Evolutionary conservation across 805 yeast genomes (phyloP).

Genomic region (Candida nitratophila): DNA sequence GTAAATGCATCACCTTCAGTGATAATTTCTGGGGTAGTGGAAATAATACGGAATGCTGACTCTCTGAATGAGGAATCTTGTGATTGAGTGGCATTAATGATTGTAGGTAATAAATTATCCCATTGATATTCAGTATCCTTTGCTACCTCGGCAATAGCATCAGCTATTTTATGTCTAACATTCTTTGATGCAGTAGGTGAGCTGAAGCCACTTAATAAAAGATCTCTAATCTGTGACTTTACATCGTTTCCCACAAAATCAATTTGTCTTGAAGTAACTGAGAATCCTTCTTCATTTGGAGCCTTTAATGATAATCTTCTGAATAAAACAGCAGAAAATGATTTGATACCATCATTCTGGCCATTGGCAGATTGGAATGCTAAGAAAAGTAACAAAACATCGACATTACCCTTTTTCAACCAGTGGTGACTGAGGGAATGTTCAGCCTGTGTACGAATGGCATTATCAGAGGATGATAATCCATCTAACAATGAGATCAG

Average conservation of each 20-base stretch:
- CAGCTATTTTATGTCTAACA: slow-evolving; percentile 87
- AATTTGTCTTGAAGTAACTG: slow-evolving; percentile 70
- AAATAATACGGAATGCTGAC: slow-evolving; percentile 82
- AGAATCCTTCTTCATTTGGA: slow-evolving; percentile 55
- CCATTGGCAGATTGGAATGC: slow-evolving; percentile 73
- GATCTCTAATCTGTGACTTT: slow-evolving; percentile 52
- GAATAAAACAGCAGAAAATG: slow-evolving; percentile 83
- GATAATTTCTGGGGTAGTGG: slow-evolving; percentile 76
- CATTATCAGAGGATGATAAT: slow-evolving; percentile 74
- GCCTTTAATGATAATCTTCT: slow-evolving; percentile 78
- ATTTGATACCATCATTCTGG: slow-evolving; percentile 48
- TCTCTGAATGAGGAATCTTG: slow-evolving; percentile 59
- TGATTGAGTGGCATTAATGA: slow-evolving; percentile 55
- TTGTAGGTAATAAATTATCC: slow-evolving; percentile 72
- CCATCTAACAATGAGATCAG: slow-evolving; percentile 53
- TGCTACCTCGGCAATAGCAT: slow-evolving; percentile 90
- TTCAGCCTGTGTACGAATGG: slow-evolving; percentile 71
- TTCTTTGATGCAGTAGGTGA: slow-evolving; percentile 54
- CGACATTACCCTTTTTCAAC: slow-evolving; percentile 63
- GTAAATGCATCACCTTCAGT: slow-evolving; percentile 27
- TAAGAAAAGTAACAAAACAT: slow-evolving; percentile 63
- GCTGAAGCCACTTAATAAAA: slow-evolving; percentile 68
- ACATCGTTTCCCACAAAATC: slow-evolving; percentile 60
- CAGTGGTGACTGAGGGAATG: slow-evolving; percentile 64
- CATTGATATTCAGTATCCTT: slow-evolving; percentile 59